Evolutionary conservation across 2,329 filamentous ascomycete species (phyloP).

Genomic region (Zymoseptoria passerinii): DNA sequence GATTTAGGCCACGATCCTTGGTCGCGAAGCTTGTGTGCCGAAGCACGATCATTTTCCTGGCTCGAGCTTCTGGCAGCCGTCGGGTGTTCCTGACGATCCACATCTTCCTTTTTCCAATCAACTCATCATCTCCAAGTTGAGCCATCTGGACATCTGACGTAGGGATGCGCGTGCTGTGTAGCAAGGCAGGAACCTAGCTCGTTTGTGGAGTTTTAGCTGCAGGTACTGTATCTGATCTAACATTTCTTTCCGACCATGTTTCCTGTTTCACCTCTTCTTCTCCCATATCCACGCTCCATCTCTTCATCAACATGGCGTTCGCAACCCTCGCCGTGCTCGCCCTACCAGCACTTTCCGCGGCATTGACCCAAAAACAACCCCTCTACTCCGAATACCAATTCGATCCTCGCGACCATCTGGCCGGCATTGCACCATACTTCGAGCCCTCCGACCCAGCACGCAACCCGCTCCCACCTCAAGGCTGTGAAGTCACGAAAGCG

Average conservation of each 20-base stretch:
- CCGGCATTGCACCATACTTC: conserved; percentile 45
- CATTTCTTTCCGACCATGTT: background rate
- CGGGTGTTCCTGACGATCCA: background rate
- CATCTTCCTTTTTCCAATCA: background rate
- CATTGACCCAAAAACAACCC: conserved; percentile 19
- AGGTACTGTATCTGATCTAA: background rate
- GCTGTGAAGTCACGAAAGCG: conserved; percentile 43
- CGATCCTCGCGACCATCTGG: conserved; percentile 42
- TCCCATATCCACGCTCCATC: background rate
- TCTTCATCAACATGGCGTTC: background rate
- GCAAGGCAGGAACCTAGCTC: background rate
- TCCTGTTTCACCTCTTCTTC: background rate
- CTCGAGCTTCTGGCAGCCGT: background rate
- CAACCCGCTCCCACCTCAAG: conserved; percentile 41
- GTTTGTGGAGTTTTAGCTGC: background rate
- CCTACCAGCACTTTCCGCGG: conserved; percentile 12
- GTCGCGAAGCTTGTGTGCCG: background rate
- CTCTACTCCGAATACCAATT: conserved; percentile 34
- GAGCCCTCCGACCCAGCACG: conserved; percentile 40
- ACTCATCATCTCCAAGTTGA: background rate
- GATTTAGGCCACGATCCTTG: no score
- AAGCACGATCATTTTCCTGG: background rate
- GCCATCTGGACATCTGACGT: background rate
- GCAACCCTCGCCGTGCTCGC: conserved; percentile 3
- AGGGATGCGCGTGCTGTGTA: background rate